A percentile compares a stretch with the other conserved stretches of the same genome.
Conservation (phyloP, 1,284 basidiomycete genomes). For the Ustilago tritici region DNA sequence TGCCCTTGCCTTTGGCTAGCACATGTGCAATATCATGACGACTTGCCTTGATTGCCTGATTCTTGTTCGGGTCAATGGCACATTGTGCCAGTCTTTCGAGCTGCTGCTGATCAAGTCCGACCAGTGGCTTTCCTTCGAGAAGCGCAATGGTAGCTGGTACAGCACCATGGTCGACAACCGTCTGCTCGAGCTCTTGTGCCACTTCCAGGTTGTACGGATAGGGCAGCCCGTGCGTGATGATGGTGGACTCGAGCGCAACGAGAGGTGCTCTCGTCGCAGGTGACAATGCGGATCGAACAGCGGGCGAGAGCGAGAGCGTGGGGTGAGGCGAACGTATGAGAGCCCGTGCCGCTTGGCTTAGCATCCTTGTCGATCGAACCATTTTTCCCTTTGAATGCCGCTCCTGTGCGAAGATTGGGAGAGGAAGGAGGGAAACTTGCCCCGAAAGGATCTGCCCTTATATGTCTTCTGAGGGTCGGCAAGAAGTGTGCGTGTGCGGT, state of each 20-base stretch:
- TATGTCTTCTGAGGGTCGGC: neutral
- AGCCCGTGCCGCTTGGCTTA: slow-evolving; percentile 36
- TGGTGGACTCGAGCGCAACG: slow-evolving; percentile 78
- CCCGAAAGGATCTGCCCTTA: neutral
- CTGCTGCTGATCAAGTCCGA: slow-evolving; percentile 80
- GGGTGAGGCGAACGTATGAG: slow-evolving; percentile 39
- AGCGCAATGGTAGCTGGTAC: slow-evolving; percentile 92
- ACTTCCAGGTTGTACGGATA: slow-evolving; percentile 81
- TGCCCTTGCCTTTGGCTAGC: slow-evolving; percentile 74
- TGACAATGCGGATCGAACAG: slow-evolving; percentile 32
- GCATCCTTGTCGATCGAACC: slow-evolving; percentile 35
- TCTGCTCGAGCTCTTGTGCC: slow-evolving; percentile 79
- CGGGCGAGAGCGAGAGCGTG: slow-evolving; percentile 19
- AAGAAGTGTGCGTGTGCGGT: neutral
- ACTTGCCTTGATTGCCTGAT: slow-evolving; percentile 79
- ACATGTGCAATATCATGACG: slow-evolving; percentile 86
- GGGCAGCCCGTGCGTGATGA: slow-evolving; percentile 83
- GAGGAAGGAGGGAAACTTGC: neutral
- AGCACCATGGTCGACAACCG: slow-evolving; percentile 81
- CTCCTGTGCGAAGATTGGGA: neutral
- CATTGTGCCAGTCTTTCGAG: slow-evolving; percentile 79
- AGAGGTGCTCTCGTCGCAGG: slow-evolving; percentile 64
- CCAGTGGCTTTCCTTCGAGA: slow-evolving; percentile 83
- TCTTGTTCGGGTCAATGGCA: slow-evolving; percentile 52
- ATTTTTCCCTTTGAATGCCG: slow-evolving; percentile 7